A percentile compares a stretch with the other conserved stretches of the same genome.
These are phyloP conservation scores for Starmerella davenportii DNA, from an alignment of 805 yeast species.

Conservation along the genomic window DNA sequence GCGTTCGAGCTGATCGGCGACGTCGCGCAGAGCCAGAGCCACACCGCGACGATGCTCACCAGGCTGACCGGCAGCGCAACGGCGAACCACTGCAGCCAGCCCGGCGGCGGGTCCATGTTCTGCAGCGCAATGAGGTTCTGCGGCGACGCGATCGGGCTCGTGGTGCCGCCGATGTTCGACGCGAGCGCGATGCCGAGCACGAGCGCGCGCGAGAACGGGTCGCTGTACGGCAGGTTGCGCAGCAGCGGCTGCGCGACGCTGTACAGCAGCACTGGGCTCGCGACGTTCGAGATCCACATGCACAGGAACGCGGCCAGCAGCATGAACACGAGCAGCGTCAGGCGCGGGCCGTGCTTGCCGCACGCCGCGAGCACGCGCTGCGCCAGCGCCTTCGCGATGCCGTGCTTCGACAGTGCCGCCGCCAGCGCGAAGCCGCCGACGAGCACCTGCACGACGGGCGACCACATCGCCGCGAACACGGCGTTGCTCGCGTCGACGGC, in stretches of 20 bases:
- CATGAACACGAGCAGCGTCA: slow-evolving; percentile 66
- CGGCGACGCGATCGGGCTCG: slow-evolving; percentile 93
- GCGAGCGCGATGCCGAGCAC: slow-evolving; percentile 86
- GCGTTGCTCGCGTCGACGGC: slow-evolving; percentile 59
- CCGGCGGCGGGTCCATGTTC: slow-evolving; percentile 63
- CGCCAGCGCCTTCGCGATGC: slow-evolving; percentile 71
- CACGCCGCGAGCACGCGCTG: slow-evolving; percentile 66
- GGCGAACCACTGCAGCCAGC: slow-evolving; percentile 90
- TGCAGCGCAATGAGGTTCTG: slow-evolving; percentile 85
- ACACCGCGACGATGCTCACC: slow-evolving; percentile 44
- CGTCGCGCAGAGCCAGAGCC: slow-evolving; percentile 52
- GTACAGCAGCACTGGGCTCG: slow-evolving; percentile 86
- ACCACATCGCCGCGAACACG: slow-evolving; percentile 83
- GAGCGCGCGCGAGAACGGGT: slow-evolving; percentile 64
- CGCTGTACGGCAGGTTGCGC: slow-evolving; percentile 62
- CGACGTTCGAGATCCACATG: slow-evolving; percentile 94
- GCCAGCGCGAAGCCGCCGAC: slow-evolving; percentile 92
- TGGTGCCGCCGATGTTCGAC: slow-evolving; percentile 89
- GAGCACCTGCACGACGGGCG: slow-evolving; percentile 73
- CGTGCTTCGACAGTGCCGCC: slow-evolving; percentile 80
- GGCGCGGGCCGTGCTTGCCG: slow-evolving; percentile 60
- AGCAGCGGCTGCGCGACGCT: slow-evolving; percentile 82
- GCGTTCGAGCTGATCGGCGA: slow-evolving; percentile 35
- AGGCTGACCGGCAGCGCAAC: slow-evolving; percentile 66
- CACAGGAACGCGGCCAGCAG: slow-evolving; percentile 66